Conservation (phyloP, 2,329 filamentous ascomycete species). For the Dissoconium aciculare region DNA sequence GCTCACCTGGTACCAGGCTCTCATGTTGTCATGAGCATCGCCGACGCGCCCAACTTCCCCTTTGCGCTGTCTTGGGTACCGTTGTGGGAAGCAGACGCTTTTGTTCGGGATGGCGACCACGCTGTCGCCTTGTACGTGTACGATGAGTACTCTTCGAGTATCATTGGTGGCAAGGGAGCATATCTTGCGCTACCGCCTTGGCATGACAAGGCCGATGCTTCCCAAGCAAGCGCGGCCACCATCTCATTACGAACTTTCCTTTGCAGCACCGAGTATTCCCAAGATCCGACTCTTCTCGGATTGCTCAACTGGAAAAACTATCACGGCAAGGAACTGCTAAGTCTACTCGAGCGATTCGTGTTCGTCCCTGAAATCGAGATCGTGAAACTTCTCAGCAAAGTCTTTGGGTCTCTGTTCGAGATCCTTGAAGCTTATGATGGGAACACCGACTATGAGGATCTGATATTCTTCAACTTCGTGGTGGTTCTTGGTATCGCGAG, state of each 20-base stretch:
- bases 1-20: slow-evolving; percentile 66
- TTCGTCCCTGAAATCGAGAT: slow-evolving; percentile 97
- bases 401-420: slow-evolving; percentile 81
- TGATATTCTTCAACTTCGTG: slow-evolving; percentile 81
- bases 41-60: slow-evolving; percentile 71
- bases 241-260: slow-evolving; percentile 70
- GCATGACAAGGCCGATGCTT: slow-evolving; percentile 55
- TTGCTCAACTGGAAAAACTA: slow-evolving; percentile 57
- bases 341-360: slow-evolving; percentile 64
- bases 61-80: slow-evolving; percentile 90
- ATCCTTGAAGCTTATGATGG: slow-evolving; percentile 84
- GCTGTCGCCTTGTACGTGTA: slow-evolving; percentile 73
- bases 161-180: slow-evolving; percentile 59
- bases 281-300: slow-evolving; percentile 73
- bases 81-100: slow-evolving; percentile 82
- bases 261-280: slow-evolving; percentile 88
- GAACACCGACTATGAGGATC: slow-evolving; percentile 79
- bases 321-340: slow-evolving; percentile 53
- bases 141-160: slow-evolving; percentile 75
- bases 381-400: slow-evolving; percentile 79
- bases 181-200: slow-evolving; percentile 75
- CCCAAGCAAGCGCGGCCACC: slow-evolving; percentile 58
- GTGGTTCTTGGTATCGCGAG: slow-evolving; percentile 85
- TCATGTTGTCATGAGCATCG: slow-evolving; percentile 79
- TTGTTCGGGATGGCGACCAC: slow-evolving; percentile 73